Evolutionary conservation across 352 stramenopile species (phyloP).

Genomic region (Globisporangium radiosum): DNA sequence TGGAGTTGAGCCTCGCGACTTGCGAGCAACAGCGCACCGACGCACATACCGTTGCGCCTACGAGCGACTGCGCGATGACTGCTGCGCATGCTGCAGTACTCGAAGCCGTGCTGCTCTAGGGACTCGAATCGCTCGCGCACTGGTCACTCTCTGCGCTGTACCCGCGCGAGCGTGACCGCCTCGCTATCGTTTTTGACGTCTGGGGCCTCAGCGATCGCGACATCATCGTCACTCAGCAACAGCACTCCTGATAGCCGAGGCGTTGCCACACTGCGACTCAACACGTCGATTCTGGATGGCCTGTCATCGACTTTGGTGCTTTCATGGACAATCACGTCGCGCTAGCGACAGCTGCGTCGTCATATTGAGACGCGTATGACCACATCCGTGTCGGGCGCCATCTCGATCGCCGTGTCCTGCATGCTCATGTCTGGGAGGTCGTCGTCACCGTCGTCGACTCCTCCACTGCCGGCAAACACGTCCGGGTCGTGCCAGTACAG

Average conservation of each 20-base stretch:
- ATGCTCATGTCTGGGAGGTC: conserved; percentile 8
- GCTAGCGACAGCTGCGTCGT: background rate
- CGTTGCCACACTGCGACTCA: background rate
- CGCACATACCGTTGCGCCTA: background rate
- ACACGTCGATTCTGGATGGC: conserved; percentile 17
- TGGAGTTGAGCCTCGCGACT: background rate
- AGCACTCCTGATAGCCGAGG: too few species aligned
- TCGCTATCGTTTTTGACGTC: conserved; percentile 15
- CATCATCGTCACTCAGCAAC: background rate
- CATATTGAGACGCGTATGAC: conserved; percentile 10
- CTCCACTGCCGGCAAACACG: conserved; percentile 1
- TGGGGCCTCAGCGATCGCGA: conserved; percentile 17
- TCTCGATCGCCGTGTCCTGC: conserved; percentile 11
- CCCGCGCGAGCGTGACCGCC: conserved; percentile 5
- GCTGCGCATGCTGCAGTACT: conserved; percentile 4
- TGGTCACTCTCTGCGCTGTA: conserved; percentile 17
- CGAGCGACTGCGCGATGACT: background rate
- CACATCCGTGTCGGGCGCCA: conserved; percentile 12
- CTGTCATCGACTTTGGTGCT: too few species aligned
- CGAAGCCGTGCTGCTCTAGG: conserved; percentile 8
- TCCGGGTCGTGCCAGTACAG: conserved; percentile 12
- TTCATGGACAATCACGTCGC: too few species aligned
- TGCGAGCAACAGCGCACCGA: background rate
- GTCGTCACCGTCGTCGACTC: background rate
- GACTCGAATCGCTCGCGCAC: conserved; percentile 15